These are phyloP conservation scores for Amesomyces nigricolor DNA, from an alignment of 2,329 filamentous ascomycete genomes.

Conservation along the genomic window DNA sequence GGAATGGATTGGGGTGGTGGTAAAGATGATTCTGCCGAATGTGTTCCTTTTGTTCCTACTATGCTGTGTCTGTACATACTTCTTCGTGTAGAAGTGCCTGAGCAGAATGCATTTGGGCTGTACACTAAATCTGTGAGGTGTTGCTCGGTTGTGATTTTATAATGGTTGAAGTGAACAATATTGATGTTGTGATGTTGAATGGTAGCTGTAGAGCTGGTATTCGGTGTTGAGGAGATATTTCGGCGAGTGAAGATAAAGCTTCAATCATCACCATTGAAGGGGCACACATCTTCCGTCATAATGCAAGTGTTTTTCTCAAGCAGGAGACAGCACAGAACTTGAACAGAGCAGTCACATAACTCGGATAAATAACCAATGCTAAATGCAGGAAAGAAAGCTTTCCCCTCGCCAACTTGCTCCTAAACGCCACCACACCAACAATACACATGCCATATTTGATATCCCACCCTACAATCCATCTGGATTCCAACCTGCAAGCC, in stretches of 20 bases:
- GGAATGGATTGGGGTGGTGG: neutral
- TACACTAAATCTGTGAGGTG: neutral
- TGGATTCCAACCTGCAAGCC: neutral
- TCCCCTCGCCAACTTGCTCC: constrained; percentile 1
- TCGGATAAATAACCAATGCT: neutral
- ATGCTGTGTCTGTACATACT: constrained; percentile 8
- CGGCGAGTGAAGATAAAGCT: too few relatives aligned
- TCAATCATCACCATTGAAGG: too few relatives aligned
- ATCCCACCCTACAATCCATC: neutral
- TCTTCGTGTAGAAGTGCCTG: neutral
- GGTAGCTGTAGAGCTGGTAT: neutral
- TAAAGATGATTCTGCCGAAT: neutral
- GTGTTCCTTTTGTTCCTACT: neutral
- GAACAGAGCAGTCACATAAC: too few relatives aligned
- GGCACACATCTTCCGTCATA: too few relatives aligned
- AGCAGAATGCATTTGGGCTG: constrained; percentile 1
- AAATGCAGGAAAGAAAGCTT: neutral
- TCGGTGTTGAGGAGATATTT: too few relatives aligned
- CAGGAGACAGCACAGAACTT: too few relatives aligned
- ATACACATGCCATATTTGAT: neutral
- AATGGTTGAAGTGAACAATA: too few relatives aligned
- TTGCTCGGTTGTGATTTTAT: too few relatives aligned
- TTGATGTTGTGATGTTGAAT: neutral
- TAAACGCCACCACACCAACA: constrained; percentile 7
- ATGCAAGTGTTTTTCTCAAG: too few relatives aligned